phyloP scores from a whole-genome alignment of 257 asterid species.

The Fraxinus quadrangulata region DNA sequence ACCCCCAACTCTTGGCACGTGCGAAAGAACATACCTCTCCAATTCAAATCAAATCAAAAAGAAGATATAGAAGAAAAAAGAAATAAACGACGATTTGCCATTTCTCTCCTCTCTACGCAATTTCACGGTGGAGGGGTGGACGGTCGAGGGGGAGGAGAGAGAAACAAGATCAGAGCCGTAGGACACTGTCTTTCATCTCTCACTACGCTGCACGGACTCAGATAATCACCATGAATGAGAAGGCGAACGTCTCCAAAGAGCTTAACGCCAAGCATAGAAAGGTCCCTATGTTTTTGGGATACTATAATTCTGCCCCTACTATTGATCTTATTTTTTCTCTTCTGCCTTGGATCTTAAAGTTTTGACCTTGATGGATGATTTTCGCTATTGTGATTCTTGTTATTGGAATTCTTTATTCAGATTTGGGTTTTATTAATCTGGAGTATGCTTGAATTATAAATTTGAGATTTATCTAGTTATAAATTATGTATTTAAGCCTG shows the following conservation, averaged over 20 bases:
- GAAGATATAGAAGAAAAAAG: neutral
- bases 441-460: neutral
- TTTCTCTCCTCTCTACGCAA: constrained; percentile 28
- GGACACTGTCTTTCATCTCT: constrained; percentile 17
- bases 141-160: constrained; percentile 42
- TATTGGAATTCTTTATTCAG: neutral
- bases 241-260: constrained; percentile 94
- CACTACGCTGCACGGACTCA: constrained; percentile 26
- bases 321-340: constrained; percentile 19
- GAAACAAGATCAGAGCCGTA: constrained; percentile 32
- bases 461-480: neutral
- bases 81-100: constrained; percentile 24
- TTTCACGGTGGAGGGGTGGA: constrained; percentile 35
- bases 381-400: constrained; percentile 14
- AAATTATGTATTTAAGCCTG: neutral
- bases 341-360: constrained; percentile 20
- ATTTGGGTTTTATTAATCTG: neutral
- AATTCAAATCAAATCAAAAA: neutral
- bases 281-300: constrained; percentile 42
- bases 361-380: constrained; percentile 16
- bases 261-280: constrained; percentile 92
- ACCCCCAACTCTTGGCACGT: neutral
- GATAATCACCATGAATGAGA: constrained; percentile 73
- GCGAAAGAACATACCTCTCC: neutral
- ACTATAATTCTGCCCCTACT: constrained; percentile 1